These are phyloP conservation scores for Cladorrhinum sp. DNA, from an alignment of 2,329 filamentous ascomycete species.

Conservation along the genomic window DNA sequence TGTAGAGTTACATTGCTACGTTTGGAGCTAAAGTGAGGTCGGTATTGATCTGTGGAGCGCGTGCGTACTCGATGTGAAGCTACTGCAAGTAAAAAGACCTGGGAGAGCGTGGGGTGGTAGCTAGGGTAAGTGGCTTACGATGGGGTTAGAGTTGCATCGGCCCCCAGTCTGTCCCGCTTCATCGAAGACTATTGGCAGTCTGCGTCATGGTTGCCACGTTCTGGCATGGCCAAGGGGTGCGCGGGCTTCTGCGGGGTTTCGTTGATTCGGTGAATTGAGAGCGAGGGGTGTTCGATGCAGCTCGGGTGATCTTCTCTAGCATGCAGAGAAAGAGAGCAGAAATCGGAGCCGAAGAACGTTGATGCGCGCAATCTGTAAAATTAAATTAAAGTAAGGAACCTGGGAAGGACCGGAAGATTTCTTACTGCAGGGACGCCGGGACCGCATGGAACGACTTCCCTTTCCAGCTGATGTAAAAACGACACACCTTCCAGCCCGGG, in stretches of 20 bases:
- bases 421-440: not conserved
- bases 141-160: slow-evolving; percentile 9
- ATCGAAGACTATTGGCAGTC: slow-evolving; percentile 15
- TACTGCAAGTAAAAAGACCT: not conserved
- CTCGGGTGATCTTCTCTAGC: slow-evolving; percentile 8
- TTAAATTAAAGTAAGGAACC: not conserved
- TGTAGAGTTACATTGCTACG: not conserved
- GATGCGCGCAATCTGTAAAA: no score
- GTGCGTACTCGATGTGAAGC: not conserved
- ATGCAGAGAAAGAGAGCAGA: not conserved
- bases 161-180: slow-evolving; percentile 5
- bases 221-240: slow-evolving; percentile 5
- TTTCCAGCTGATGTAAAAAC: not conserved
- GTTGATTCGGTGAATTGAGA: slow-evolving; percentile 3
- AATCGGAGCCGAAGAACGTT: not conserved
- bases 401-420: not conserved
- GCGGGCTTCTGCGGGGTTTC: slow-evolving; percentile 9
- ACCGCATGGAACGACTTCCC: not conserved
- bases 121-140: not conserved
- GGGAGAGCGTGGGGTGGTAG: slow-evolving; percentile 10
- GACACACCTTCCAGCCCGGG: not conserved
- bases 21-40: no score
- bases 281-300: not conserved
- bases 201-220: slow-evolving; percentile 13
- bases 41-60: no score